Base-by-base conservation (phyloP, 331 rosid species). In the Saraca asoca region DNA sequence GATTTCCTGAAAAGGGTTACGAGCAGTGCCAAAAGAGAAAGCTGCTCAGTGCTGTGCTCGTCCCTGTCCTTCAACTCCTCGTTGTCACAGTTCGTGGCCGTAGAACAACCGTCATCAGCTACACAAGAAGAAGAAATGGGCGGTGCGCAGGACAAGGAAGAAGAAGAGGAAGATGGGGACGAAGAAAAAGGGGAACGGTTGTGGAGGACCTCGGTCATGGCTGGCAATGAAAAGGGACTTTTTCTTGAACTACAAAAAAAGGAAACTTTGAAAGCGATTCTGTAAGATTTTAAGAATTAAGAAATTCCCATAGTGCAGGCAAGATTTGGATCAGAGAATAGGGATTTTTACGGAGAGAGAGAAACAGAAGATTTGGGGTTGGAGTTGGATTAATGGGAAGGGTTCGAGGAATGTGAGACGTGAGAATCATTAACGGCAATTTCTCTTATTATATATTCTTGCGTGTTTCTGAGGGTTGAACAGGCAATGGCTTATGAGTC, bases 121-220 rank as follows among this genome's bases (percentile, higher is more conserved):
- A 53, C 77, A 35, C 81, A 70, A 39, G 83, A 69, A 60, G 79
- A 56, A 35, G 61, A 67, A 7, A 76, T 62, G 39, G 39, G 73
- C 31, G 31, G 31, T 3, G 31, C 31, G 31, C 31, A 24, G 31
- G 31, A 24, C 31, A 24, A 24, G 2, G 31, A 24, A 70, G 72
- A 67, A 55, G 74, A 59, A 43, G 85, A 61, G 6, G 84, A 70
- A 65, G 86, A 74, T 58, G 79, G 71, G 29, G 91, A 67, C 2
- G 92, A 73, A 66, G 82, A 64, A 62, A 87, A 80, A 45, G 72
- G 78, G 64, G 68, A 45, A 43, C 78, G 64, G 66, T 81, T 78
- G 57, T 77, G 89, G 60, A 92, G 93, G 78, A 92, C 87, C 77
- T 87, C 83, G 33, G 90, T 89, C 96, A 87, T 92, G 81, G 88